These are phyloP conservation scores for Sugiyamaella xylanicola DNA, from an alignment of 1,139 yeast species.

Conservation along the genomic window DNA sequence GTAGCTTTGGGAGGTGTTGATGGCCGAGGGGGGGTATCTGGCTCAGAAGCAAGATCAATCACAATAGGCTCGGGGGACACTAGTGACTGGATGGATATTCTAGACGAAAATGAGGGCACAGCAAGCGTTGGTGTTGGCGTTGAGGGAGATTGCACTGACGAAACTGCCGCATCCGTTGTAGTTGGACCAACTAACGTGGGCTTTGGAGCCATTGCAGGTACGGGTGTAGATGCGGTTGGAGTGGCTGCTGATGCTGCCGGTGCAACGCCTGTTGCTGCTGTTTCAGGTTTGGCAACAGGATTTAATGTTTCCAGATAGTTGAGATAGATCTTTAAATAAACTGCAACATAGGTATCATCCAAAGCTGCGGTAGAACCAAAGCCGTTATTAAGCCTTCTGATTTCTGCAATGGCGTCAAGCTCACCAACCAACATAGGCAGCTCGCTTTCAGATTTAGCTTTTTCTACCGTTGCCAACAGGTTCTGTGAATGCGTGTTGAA, in stretches of 20 bases:
- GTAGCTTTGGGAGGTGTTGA: constrained; percentile 22
- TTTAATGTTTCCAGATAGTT: constrained; percentile 9
- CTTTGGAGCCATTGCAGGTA: no score
- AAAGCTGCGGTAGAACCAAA: constrained; percentile 77
- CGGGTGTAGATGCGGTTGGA: no score
- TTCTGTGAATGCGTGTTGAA: constrained; percentile 41
- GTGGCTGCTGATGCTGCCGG: background rate
- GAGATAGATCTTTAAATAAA: constrained; percentile 55
- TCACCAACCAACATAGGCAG: constrained; percentile 30
- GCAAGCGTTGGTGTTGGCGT: constrained; percentile 1
- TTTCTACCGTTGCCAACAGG: constrained; percentile 31
- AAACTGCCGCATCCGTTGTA: constrained; percentile 14
- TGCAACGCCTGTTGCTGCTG: background rate
- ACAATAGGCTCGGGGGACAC: constrained; percentile 19
- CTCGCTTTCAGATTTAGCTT: constrained; percentile 18
- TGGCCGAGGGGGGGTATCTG: constrained; percentile 23
- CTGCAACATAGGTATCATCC: constrained; percentile 71
- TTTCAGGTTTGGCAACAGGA: background rate
- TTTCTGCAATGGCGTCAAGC: constrained; percentile 59
- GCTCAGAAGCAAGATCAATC: constrained; percentile 11
- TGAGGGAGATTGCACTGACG: background rate
- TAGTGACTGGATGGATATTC: constrained; percentile 32
- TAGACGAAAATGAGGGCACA: constrained; percentile 19
- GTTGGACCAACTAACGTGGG: constrained; percentile 7
- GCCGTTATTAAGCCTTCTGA: constrained; percentile 75